Base-by-base conservation (phyloP, 2,329 filamentous ascomycete genomes). In the Sclerotinia subarctica region DNA sequence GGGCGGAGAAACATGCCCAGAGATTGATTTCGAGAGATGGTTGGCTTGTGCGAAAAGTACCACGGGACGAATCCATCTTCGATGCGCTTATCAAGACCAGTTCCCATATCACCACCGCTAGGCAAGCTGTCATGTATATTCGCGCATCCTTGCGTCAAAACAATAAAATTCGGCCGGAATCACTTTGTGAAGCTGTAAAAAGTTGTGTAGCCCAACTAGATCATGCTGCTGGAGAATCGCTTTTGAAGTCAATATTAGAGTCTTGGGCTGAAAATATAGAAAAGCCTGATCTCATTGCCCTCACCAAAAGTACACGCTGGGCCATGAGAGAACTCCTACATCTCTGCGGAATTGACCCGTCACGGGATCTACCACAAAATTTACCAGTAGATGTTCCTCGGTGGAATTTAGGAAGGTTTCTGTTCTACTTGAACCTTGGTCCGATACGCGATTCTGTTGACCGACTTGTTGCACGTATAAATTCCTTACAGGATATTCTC, bases 111-210 rank as follows among this genome's bases (percentile, higher is more conserved):
- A 63, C 70, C 15, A 72, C 68, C 6, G 67, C 67, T 66, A 54
- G 64, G n/a, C 66, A 65, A 21, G 72, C 75, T 21, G 64, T 74
- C 62, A 71, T 73, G 8, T 72, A 72, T 57, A 54, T 76, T 52
- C 70, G 70, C 24, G 71, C 72, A 26, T 73, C 75, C 56, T 58
- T 77, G 32, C 73, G 74, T n/a, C 73, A 77, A 60, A 71, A 72
- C 1, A 68, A 64, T n/a, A 46, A 64, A 19, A 57, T 77, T 19
- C 70, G 68, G 38, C 57, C 72, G 5, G 57, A 70, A 15, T 70
- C 71, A 24, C 69, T 77, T 7, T 67, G 66, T 57, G 54, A 68
- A 11, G 56, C 75, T 32, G 71, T 76, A 7, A 60, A 69, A 19
- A 59, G 51, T 44, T 73, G 73, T 65, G 38, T 76, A 10, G 49